These are phyloP conservation scores for Aspergillus fumigatiaffinis DNA, from an alignment of 2,329 filamentous ascomycete genomes.

Conservation along the genomic window DNA sequence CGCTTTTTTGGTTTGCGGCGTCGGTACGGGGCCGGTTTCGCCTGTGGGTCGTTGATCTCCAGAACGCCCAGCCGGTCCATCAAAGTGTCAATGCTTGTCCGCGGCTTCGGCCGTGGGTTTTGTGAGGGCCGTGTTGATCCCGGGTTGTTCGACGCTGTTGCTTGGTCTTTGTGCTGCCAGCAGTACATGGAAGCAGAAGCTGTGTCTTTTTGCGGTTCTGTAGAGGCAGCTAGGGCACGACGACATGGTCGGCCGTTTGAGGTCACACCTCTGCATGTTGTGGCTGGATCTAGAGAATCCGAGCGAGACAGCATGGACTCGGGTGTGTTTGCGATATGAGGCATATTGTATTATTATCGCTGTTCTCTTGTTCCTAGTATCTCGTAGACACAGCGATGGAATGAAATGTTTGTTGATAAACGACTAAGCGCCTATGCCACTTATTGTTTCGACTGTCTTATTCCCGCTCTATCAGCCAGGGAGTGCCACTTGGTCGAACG, in stretches of 20 bases:
- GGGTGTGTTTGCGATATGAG: constrained; percentile 68
- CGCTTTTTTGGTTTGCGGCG: constrained; percentile 11
- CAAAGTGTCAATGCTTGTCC: constrained; percentile 82
- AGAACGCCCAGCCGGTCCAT: constrained; percentile 73
- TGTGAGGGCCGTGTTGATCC: constrained; percentile 29
- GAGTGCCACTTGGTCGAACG: not conserved
- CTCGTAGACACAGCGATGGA: not conserved
- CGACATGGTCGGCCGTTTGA: constrained; percentile 78
- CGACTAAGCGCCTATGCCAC: not conserved
- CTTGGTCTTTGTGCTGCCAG: constrained; percentile 94
- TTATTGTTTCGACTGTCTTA: not conserved
- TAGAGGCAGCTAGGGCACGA: constrained; percentile 58
- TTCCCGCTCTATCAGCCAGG: not conserved
- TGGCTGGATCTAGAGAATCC: constrained; percentile 78
- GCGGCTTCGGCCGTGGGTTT: constrained; percentile 53
- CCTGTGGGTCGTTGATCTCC: constrained; percentile 50
- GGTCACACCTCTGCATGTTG: constrained; percentile 86
- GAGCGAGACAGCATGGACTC: constrained; percentile 73
- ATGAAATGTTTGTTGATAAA: not conserved
- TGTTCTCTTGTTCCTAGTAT: not conserved
- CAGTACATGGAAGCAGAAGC: constrained; percentile 61
- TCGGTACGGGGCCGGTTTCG: constrained; percentile 7
- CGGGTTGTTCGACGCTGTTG: constrained; percentile 35
- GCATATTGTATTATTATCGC: constrained; percentile 46
- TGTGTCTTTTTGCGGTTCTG: constrained; percentile 20